Percentiles rank a stretch among this genome's conserved stretches.
Conservation (phyloP, 202 grass and related monocot genomes). For the Cymbopogon flexuosus region DNA sequence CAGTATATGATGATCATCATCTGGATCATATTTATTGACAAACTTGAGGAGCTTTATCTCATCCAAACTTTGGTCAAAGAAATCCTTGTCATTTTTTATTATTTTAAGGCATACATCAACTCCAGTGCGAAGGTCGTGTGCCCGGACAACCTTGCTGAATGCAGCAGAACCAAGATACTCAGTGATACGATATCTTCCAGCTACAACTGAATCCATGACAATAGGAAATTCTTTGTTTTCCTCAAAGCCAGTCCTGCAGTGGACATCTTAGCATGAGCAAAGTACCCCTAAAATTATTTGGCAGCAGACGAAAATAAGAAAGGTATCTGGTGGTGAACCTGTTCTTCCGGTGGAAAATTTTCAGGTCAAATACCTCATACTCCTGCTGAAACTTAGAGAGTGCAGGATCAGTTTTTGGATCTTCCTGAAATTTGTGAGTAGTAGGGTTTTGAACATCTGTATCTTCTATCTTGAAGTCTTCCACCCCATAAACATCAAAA, state of each 20-base stretch:
- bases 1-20: constrained; percentile 76
- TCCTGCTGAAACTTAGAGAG: constrained; percentile 56
- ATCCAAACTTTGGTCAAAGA: constrained; percentile 98
- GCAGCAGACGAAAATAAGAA: constrained; percentile 17
- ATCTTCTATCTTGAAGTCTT: constrained; percentile 30
- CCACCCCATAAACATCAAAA: constrained; percentile 55
- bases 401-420: constrained; percentile 49
- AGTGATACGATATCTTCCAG: constrained; percentile 79
- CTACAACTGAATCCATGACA: constrained; percentile 75
- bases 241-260: constrained; percentile 95
- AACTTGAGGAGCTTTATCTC: constrained; percentile 99
- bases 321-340: constrained; percentile 42
- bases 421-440: constrained; percentile 35
- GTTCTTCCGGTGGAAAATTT: constrained; percentile 87
- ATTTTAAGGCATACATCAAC: constrained; percentile 97
- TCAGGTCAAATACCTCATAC: constrained; percentile 85
- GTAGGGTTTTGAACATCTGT: constrained; percentile 16
- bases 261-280: constrained; percentile 48
- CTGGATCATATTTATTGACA: constrained; percentile 88
- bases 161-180: constrained; percentile 90
- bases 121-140: constrained; percentile 71
- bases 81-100: constrained; percentile 97
- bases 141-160: constrained; percentile 90
- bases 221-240: constrained; percentile 98
- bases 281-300: constrained; percentile 26